Evolutionary conservation across 2,329 filamentous ascomycete genomes (phyloP).

Genomic region (Colletotrichum nymphaeae): DNA sequence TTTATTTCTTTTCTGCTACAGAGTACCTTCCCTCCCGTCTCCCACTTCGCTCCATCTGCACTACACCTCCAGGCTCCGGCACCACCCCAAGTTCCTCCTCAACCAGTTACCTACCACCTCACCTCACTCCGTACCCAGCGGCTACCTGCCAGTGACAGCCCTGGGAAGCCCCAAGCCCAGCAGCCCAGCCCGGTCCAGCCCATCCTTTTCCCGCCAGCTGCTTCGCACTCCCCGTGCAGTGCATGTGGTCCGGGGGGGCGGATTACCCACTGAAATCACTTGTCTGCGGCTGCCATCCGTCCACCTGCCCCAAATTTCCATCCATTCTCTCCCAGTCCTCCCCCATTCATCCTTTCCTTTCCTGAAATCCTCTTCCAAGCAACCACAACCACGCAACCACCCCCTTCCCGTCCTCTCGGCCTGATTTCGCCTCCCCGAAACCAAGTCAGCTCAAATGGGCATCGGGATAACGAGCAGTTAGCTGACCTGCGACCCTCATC

Average conservation of each 20-base stretch:
- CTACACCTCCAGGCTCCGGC: conserved; percentile 17
- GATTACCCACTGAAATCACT: conserved; percentile 32
- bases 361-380: conserved; percentile 28
- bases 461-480: conserved; percentile 30
- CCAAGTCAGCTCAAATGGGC: conserved; percentile 33
- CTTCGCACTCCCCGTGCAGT: conserved; percentile 31
- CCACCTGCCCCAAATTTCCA: conserved; percentile 34
- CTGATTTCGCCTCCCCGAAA: conserved; percentile 28
- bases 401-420: conserved; percentile 30
- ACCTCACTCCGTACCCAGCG: not conserved
- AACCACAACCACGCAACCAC: conserved; percentile 24
- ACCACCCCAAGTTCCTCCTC: conserved; percentile 7
- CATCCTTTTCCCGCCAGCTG: conserved; percentile 17
- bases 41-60: conserved; percentile 23
- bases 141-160: conserved; percentile 25
- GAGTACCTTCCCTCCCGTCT: not conserved
- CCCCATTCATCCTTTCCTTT: conserved; percentile 32
- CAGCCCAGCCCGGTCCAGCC: conserved; percentile 32
- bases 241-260: conserved; percentile 34
- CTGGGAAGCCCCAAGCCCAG: conserved; percentile 12
- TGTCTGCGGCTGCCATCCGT: conserved; percentile 34
- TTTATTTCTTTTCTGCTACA: not conserved
- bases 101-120: too few relatives aligned
- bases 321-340: conserved; percentile 28
- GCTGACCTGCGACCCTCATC: conserved; percentile 23